Base-by-base conservation (phyloP, 2,329 filamentous ascomycete species). In the Calycina marina region DNA sequence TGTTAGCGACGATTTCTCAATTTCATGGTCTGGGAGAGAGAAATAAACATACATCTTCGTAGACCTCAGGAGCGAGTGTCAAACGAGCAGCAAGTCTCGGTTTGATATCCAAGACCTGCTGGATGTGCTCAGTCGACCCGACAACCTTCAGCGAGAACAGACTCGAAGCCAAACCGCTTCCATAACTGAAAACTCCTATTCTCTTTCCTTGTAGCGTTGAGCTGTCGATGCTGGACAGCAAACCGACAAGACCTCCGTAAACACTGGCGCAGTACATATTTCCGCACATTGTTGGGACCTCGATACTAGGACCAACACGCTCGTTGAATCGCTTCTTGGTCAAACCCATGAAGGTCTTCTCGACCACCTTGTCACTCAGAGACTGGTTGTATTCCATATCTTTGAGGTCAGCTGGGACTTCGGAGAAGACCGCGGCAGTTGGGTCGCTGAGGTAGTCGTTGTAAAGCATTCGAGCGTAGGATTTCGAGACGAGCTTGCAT, bases 401-500 rank as follows among this genome's bases (percentile, higher is more conserved):
- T 42, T 76, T 72, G 40, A 88, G 61, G 58, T 86, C 81, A 25
- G 76, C 67, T 32, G 82, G 69, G 22, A 88, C 78, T 43, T 84
- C 78, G 39, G 70, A 69, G 51, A 88, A 90, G 35, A 65, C 65
- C 28, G 75, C 58, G 56, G 67, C 63, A 40, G 72, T 65, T 29
- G 80, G 72, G 56, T 84, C 68, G 55, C 63, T 61, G 20, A 88
- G 67, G 65, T 78, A 90, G 61, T 90, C 82, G 55, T 88, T 83
- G 69, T 90, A 90, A 36, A 88, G 65, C 43, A 90, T 67, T 45
- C 82, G 78, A 38, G 72, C 82, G 54, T 85, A 90, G 12, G 79
- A 85, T 64, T 90, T 90, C 53, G 79, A 65, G 40, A 90, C 82
- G 36, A 85, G 67, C 65, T 90, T 90, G 77, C 82, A 90, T 42